Conservation (phyloP, 129 eudicot genomes). For the Heracleum sosnowskyi region DNA sequence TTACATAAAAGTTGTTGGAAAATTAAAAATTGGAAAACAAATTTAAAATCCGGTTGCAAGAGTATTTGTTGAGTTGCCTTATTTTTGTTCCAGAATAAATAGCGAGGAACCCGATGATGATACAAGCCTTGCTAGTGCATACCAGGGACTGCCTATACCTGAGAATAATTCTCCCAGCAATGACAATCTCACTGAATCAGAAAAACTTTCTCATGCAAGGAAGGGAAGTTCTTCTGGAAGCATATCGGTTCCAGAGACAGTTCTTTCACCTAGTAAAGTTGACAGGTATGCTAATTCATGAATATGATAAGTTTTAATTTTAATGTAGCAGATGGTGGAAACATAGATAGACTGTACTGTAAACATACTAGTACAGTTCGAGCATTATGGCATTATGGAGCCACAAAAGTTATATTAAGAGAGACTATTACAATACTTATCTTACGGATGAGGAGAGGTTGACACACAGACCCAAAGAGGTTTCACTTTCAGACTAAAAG, state of each 20-base stretch:
- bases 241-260: slow-evolving; percentile 15
- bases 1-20: too few species aligned
- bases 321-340: neutral
- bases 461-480: too few species aligned
- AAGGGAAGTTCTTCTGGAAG: slow-evolving; percentile 29
- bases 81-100: slow-evolving; percentile 32
- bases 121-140: slow-evolving; percentile 31
- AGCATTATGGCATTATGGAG: neutral
- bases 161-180: slow-evolving; percentile 28
- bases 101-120: slow-evolving; percentile 57
- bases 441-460: too few species aligned
- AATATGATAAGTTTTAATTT: neutral
- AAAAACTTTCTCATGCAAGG: slow-evolving; percentile 30
- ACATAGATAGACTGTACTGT: neutral
- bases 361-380: neutral
- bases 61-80: neutral
- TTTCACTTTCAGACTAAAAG: too few species aligned
- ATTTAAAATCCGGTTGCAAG: neutral
- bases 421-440: too few species aligned
- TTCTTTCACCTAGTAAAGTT: slow-evolving; percentile 10
- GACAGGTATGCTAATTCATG: slow-evolving; percentile 32
- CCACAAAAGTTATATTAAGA: too few species aligned
- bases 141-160: slow-evolving; percentile 31
- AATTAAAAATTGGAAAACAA: too few species aligned
- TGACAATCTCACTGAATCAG: slow-evolving; percentile 29